Evolutionary conservation across 148 eudicot genomes (phyloP), one percentile per base, ranked within the genome.

Genomic region (Fagopyrum tataricum): DNA sequence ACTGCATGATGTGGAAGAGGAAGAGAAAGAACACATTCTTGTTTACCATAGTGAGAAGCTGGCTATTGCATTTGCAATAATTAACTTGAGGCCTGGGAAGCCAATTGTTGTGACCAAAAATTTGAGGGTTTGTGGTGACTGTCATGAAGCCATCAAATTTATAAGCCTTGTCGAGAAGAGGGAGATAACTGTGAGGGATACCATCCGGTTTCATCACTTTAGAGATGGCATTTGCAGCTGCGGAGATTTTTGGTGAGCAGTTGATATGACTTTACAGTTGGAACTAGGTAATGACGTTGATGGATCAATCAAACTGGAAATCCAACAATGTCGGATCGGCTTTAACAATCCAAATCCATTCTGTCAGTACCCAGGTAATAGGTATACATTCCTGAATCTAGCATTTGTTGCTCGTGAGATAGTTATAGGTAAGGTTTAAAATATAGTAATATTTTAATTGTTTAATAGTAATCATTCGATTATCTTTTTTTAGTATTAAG

Each of bases 1-100:
- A 24, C 81, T 89, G 76, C 98, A 94, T 74, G 97, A 94, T 76
- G 98, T 94, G 70, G 97, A 91, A 76, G 98, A 91, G 62, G 98
- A 94, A 72, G 98, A 94, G 78, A 91, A 91, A 78, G 97, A 91
- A 73, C 78, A 85, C 58, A 89, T 91, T 79, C 90, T 94, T 46
- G 90, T 91, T 39, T 77, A 83, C 78, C 98, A 94, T 74, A 91
- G 97, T 69, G 98, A 94, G 80, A 94, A 94, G 82, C 79, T 94
- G 62, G 98, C 98, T 42, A 90, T 94, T 74, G 85, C 97, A 53
- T 90, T 81, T 68, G 98, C 87, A 66, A 70, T 87, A 61, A 81
- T 89, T 48, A 86, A 77, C 74, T 75, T 85, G 48, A 72, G 78
- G 71, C 83, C 86, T 9, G 73, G 72, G 49, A 84, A 85, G 74